phyloP scores from a whole-genome alignment of 2,329 filamentous ascomycete species.

The Aureobasidium sp. region DNA sequence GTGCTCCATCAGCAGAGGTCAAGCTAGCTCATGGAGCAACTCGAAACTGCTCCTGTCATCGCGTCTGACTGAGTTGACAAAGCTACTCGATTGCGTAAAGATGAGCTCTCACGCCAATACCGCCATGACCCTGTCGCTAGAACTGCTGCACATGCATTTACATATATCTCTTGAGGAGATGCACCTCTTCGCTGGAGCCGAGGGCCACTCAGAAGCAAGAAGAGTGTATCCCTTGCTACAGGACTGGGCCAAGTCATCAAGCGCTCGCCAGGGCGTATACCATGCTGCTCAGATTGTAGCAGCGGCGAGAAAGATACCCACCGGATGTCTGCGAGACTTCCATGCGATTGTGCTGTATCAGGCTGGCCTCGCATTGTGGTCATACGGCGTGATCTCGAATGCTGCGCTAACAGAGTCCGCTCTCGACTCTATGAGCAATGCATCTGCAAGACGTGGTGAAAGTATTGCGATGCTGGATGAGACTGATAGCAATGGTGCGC shows the following conservation, averaged over 20 bases:
- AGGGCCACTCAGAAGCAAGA: constrained; percentile 56
- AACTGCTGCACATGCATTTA: constrained; percentile 53
- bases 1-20: constrained; percentile 42
- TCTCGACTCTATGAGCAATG: background rate
- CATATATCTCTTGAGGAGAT: constrained; percentile 57
- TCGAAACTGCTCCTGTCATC: constrained; percentile 36
- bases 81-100: constrained; percentile 45
- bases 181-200: constrained; percentile 59
- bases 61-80: constrained; percentile 54
- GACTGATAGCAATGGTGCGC: constrained; percentile 37
- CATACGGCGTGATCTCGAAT: constrained; percentile 49
- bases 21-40: constrained; percentile 33
- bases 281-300: constrained; percentile 60
- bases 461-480: constrained; percentile 45
- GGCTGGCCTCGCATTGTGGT: constrained; percentile 59
- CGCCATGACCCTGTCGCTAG: constrained; percentile 30
- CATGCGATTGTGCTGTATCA: constrained; percentile 62
- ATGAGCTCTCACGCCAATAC: constrained; percentile 28
- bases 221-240: constrained; percentile 50
- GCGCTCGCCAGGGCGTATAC: constrained; percentile 54
- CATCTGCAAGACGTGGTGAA: constrained; percentile 16
- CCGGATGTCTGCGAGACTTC: constrained; percentile 43
- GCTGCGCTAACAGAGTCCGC: constrained; percentile 20
- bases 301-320: constrained; percentile 41
- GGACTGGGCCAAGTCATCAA: constrained; percentile 48